Percentiles rank a stretch among this genome's conserved stretches.
These are phyloP conservation scores for Fusarium napiforme DNA, from an alignment of 2,329 filamentous ascomycete genomes.

Conservation along the genomic window DNA sequence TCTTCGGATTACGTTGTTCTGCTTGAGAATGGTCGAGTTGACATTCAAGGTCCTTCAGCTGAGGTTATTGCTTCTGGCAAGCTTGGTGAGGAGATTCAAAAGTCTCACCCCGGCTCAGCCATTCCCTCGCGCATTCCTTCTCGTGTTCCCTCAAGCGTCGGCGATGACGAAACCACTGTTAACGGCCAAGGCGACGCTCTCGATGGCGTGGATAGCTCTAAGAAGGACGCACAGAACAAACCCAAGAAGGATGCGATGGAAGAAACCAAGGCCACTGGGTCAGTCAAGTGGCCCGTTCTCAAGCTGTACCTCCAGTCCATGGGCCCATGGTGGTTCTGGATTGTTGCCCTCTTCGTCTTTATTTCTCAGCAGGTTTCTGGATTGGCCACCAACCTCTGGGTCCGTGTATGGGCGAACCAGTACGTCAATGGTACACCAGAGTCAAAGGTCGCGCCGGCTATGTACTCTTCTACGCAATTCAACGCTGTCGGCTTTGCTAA, in stretches of 20 bases:
- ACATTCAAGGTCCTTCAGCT: constrained; percentile 78
- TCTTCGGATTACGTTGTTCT: constrained; percentile 83
- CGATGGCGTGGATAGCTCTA: constrained; percentile 59
- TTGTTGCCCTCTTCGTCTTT: constrained; percentile 79
- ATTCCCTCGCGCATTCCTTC: constrained; percentile 80
- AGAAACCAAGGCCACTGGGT: constrained; percentile 85
- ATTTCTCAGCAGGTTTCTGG: constrained; percentile 84
- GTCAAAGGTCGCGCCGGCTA: constrained; percentile 34
- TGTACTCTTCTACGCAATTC: constrained; percentile 44
- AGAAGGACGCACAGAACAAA: constrained; percentile 58
- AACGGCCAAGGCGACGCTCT: constrained; percentile 60
- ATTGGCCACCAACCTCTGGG: constrained; percentile 93
- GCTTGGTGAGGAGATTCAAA: constrained; percentile 85
- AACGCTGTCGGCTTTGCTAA: constrained; percentile 51
- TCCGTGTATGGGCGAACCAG: constrained; percentile 92
- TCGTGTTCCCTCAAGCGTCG: constrained; percentile 78
- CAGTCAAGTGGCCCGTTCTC: constrained; percentile 89
- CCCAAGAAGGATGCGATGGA: constrained; percentile 65
- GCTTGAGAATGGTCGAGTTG: constrained; percentile 86
- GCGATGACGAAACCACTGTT: constrained; percentile 70
- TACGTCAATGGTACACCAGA: constrained; percentile 63
- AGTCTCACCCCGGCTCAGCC: constrained; percentile 75
- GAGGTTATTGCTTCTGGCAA: constrained; percentile 88
- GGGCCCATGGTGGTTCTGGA: constrained; percentile 98
- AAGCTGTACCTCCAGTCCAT: constrained; percentile 87